These are phyloP conservation scores for Trichoderma sp. DNA, from an alignment of 2,329 filamentous ascomycete genomes.

Conservation along the genomic window DNA sequence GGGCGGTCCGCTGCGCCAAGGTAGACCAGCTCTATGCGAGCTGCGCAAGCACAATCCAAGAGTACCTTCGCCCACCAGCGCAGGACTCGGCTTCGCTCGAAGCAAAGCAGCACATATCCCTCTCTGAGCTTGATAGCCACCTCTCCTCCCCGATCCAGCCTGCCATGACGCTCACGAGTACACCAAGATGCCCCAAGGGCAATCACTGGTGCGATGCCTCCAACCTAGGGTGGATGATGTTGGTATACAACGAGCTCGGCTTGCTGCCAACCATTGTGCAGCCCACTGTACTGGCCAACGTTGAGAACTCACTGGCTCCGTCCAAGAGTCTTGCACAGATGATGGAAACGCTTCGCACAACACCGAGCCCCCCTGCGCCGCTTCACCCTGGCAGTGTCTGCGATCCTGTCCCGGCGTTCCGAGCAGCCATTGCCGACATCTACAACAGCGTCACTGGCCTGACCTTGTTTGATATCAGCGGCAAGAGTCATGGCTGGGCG, in stretches of 20 bases:
- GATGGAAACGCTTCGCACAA: conserved; percentile 47
- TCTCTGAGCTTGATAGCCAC: conserved; percentile 32
- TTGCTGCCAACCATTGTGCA: conserved; percentile 48
- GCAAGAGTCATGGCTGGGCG: conserved; percentile 53
- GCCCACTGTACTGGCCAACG: conserved; percentile 35
- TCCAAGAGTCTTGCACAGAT: conserved; percentile 50
- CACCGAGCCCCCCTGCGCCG: conserved; percentile 49
- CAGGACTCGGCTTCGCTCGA: conserved; percentile 29
- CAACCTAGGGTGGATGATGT: conserved; percentile 58
- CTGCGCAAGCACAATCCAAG: conserved; percentile 48
- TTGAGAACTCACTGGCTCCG: conserved; percentile 35
- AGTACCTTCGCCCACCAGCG: conserved; percentile 46
- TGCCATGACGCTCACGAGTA: conserved; percentile 40
- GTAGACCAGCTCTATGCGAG: conserved; percentile 53
- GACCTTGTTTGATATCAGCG: conserved; percentile 53
- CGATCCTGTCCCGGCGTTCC: conserved; percentile 53
- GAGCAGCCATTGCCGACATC: conserved; percentile 52
- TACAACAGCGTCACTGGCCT: conserved; percentile 54
- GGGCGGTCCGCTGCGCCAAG: conserved; percentile 52
- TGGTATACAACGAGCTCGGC: conserved; percentile 52
- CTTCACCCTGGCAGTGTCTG: conserved; percentile 50
- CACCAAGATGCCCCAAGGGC: conserved; percentile 53
- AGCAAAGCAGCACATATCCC: conserved; percentile 30
- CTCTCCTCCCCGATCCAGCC: conserved; percentile 27
- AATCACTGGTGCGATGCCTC: conserved; percentile 55